Conservation (phyloP, 2,329 filamentous ascomycete species). For the Sclerotinia minor region DNA sequence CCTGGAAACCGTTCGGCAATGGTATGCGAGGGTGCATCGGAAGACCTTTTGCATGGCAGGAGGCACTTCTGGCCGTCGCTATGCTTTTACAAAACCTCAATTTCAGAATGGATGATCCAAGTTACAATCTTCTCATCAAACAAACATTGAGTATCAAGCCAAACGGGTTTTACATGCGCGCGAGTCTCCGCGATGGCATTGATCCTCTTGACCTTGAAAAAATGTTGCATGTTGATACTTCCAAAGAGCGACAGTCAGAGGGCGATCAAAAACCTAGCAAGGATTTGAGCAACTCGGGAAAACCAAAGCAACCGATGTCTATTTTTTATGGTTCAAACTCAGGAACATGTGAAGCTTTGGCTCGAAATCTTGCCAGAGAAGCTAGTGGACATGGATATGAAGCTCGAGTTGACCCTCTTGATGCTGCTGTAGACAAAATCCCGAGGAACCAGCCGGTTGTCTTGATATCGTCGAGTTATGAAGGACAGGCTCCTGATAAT, state of each 20-base stretch:
- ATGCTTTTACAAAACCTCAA: slow-evolving; percentile 72
- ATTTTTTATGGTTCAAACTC: slow-evolving; percentile 74
- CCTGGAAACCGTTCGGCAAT: slow-evolving; percentile 76
- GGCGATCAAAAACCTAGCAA: background rate
- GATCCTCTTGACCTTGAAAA: slow-evolving; percentile 48
- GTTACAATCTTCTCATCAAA: slow-evolving; percentile 57
- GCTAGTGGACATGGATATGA: slow-evolving; percentile 60
- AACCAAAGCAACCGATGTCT: slow-evolving; percentile 47
- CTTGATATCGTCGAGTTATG: slow-evolving; percentile 70
- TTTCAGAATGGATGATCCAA: slow-evolving; percentile 61
- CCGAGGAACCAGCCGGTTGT: slow-evolving; percentile 62
- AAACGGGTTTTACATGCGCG: slow-evolving; percentile 63
- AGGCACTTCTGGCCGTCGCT: slow-evolving; percentile 61
- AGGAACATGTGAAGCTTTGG: slow-evolving; percentile 71
- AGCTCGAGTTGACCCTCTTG: slow-evolving; percentile 54
- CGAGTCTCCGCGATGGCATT: slow-evolving; percentile 49
- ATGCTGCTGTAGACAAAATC: slow-evolving; percentile 61
- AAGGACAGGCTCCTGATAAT: slow-evolving; percentile 73
- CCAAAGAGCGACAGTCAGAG: slow-evolving; percentile 12
- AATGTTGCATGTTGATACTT: slow-evolving; percentile 37
- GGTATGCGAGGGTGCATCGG: slow-evolving; percentile 72
- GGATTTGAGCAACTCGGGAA: background rate
- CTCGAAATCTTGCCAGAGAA: slow-evolving; percentile 61
- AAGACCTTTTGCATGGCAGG: slow-evolving; percentile 73
- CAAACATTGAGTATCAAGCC: slow-evolving; percentile 64